Evolutionary conservation across 129 eudicot genomes (phyloP).

Genomic region (Centella asiatica): DNA sequence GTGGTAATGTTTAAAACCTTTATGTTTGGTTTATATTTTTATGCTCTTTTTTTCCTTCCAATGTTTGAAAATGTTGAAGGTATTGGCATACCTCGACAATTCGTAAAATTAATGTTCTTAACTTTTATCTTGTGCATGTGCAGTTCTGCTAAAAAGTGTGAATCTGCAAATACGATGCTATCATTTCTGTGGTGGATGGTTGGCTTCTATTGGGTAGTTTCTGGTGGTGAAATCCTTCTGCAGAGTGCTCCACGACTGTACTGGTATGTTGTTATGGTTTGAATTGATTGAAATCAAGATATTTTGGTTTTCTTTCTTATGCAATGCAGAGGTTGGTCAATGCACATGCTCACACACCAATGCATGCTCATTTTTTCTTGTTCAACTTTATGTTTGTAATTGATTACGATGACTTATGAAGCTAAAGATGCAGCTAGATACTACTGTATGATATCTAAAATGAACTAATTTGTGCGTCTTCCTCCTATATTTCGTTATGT

Average conservation of each 20-base stretch:
- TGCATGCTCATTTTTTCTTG: background rate
- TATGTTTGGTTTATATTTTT: too few species aligned
- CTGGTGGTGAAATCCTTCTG: slow-evolving; percentile 79
- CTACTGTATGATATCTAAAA: background rate
- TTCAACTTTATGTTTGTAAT: background rate
- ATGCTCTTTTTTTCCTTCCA: too few species aligned
- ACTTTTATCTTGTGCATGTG: too few species aligned
- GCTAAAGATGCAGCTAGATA: background rate
- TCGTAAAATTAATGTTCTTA: too few species aligned
- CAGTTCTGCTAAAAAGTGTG: slow-evolving; percentile 70
- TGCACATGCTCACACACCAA: background rate
- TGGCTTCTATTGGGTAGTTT: slow-evolving; percentile 89
- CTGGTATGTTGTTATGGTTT: slow-evolving; percentile 59
- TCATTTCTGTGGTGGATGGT: slow-evolving; percentile 96
- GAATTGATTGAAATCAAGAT: slow-evolving; percentile 1
- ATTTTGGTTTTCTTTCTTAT: background rate
- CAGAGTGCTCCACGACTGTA: slow-evolving; percentile 75
- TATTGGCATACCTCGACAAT: too few species aligned
- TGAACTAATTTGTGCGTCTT: too few species aligned
- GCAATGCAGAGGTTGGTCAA: background rate
- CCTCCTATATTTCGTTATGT: background rate
- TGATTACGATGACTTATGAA: background rate
- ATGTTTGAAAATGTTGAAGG: too few species aligned
- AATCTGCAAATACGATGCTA: slow-evolving; percentile 68
- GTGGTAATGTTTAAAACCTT: too few species aligned